Percentiles rank a stretch among this genome's conserved stretches.
Evolutionary conservation across 768 basidiomycete genomes (phyloP).

Genomic region (Solioccasus polychromus): DNA sequence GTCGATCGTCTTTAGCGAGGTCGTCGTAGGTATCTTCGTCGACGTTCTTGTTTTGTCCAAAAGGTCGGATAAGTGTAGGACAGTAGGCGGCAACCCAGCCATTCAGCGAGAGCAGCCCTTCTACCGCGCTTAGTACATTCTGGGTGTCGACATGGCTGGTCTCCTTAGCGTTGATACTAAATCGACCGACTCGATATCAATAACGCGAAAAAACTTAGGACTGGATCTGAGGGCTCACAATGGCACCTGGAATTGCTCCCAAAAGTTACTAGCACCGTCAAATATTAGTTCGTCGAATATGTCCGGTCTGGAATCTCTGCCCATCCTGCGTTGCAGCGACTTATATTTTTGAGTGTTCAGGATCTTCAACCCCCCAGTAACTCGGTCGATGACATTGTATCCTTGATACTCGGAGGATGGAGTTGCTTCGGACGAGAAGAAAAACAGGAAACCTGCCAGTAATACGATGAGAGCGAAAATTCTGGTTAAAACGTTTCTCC

Average conservation of each 20-base stretch:
- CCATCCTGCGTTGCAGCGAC: slow-evolving; percentile 86
- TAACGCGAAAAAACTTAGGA: background rate
- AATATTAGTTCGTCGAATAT: slow-evolving; percentile 72
- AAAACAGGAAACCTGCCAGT: slow-evolving; percentile 18
- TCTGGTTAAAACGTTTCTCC: slow-evolving; percentile 27
- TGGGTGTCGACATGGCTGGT: slow-evolving; percentile 90
- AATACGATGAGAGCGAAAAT: slow-evolving; percentile 20
- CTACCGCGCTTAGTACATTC: slow-evolving; percentile 83
- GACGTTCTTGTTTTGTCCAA: slow-evolving; percentile 85
- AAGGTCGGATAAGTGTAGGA: slow-evolving; percentile 90
- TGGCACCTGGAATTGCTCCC: slow-evolving; percentile 89
- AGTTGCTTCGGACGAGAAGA: slow-evolving; percentile 15
- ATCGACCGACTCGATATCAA: background rate
- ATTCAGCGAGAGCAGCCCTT: slow-evolving; percentile 91
- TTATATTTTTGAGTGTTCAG: slow-evolving; percentile 87
- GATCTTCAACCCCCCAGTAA: slow-evolving; percentile 57
- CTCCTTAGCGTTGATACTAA: slow-evolving; percentile 75
- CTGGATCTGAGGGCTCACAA: slow-evolving; percentile 69
- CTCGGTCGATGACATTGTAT: slow-evolving; percentile 64
- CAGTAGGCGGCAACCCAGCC: slow-evolving; percentile 98
- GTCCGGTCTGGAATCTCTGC: slow-evolving; percentile 81
- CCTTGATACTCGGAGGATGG: slow-evolving; percentile 45
- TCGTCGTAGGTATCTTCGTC: slow-evolving; percentile 77
- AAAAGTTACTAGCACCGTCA: slow-evolving; percentile 83
- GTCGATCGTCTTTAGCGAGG: slow-evolving; percentile 73